These are phyloP conservation scores for Babesia bovis DNA, from an alignment of 169 alveolate genomes.

Conservation along the genomic window DNA sequence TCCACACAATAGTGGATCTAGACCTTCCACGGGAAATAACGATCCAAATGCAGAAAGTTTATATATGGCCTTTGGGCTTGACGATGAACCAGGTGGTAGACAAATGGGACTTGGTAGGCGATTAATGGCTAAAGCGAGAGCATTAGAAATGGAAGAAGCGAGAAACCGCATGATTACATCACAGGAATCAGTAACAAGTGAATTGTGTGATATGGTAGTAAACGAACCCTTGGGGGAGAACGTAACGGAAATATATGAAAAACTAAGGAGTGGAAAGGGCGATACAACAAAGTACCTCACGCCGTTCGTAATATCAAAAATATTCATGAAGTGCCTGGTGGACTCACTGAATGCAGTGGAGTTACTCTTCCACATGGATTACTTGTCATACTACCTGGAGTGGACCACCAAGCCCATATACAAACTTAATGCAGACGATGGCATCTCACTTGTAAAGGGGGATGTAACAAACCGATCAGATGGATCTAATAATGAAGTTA, in stretches of 20 bases:
- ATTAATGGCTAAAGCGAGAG: not conserved
- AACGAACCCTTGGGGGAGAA: not conserved
- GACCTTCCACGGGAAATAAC: not conserved
- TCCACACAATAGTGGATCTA: not conserved
- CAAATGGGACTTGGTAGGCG: not conserved
- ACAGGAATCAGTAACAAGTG: not conserved
- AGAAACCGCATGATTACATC: no score
- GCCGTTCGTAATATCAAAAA: conserved; percentile 12
- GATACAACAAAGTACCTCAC: conserved; percentile 4
- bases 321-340: conserved; percentile 17
- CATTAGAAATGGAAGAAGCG: no score
- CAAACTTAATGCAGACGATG: not conserved
- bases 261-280: not conserved
- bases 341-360: conserved; percentile 14
- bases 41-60: no score
- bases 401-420: not conserved
- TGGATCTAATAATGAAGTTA: not conserved
- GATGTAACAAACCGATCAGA: not conserved
- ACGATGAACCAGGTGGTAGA: not conserved
- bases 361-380: conserved; percentile 34
- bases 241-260: not conserved
- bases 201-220: not conserved
- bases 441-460: not conserved
- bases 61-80: no score
- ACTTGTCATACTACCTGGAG: conserved; percentile 25